Percentiles rank a stretch among this genome's conserved stretches.
Conservation (phyloP, 2,329 filamentous ascomycete genomes). For the Xylariales sp. region DNA sequence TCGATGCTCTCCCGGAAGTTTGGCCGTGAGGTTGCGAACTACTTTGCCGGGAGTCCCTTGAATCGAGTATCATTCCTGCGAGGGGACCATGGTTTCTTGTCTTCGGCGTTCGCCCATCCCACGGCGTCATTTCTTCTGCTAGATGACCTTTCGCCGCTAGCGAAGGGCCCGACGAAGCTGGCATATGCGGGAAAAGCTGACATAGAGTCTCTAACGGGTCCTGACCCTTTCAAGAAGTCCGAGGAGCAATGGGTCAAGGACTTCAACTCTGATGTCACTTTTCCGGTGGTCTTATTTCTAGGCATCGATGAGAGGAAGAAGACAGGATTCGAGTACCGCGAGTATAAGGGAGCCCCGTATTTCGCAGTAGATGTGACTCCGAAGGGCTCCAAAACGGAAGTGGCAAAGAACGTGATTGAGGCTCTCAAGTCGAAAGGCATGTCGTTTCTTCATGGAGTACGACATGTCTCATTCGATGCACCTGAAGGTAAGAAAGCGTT, state of each 20-base stretch:
- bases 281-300: constrained; percentile 75
- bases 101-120: constrained; percentile 60
- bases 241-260: constrained; percentile 69
- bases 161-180: constrained; percentile 55
- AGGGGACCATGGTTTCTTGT: constrained; percentile 64
- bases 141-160: constrained; percentile 71
- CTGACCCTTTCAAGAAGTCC: constrained; percentile 62
- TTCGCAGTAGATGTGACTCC: constrained; percentile 90
- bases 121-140: constrained; percentile 71
- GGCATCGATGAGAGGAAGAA: constrained; percentile 65
- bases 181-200: constrained; percentile 66
- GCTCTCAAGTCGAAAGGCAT: constrained; percentile 55
- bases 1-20: constrained; percentile 73
- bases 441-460: constrained; percentile 58
- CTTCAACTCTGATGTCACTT: constrained; percentile 66
- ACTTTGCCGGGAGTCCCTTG: constrained; percentile 73
- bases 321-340: constrained; percentile 54
- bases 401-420: constrained; percentile 56
- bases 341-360: constrained; percentile 74
- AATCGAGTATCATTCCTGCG: constrained; percentile 79
- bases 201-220: constrained; percentile 64
- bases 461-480: constrained; percentile 39
- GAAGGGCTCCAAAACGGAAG: constrained; percentile 55
- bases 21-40: constrained; percentile 76
- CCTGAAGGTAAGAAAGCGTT: constrained; percentile 43